Conservation (phyloP, 257 asterid genomes). For the Capsicum chinense region DNA sequence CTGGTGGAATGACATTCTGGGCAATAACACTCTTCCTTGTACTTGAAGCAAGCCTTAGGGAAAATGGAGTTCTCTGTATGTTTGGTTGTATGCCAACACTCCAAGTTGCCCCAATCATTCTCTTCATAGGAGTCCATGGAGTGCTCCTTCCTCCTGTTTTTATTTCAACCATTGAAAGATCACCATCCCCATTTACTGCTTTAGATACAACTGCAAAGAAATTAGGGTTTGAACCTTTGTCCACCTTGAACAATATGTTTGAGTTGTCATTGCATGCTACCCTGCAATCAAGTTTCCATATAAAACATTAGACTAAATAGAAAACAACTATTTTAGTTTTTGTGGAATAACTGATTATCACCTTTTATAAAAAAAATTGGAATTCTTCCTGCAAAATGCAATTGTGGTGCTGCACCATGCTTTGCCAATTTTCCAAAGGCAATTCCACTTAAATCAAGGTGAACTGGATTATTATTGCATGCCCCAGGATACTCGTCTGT, state of each 20-base stretch:
- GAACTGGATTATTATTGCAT: background rate
- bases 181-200: background rate
- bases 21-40: background rate
- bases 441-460: slow-evolving; percentile 12
- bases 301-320: too few species aligned
- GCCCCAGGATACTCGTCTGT: background rate
- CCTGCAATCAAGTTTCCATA: background rate
- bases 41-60: background rate
- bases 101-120: slow-evolving; percentile 22
- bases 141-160: background rate
- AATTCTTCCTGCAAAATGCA: background rate
- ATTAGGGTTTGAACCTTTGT: background rate
- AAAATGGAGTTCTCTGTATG: background rate
- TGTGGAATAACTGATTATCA: background rate
- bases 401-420: background rate
- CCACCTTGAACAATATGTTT: background rate
- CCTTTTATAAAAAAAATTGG: background rate
- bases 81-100: background rate
- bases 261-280: background rate
- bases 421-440: slow-evolving; percentile 12
- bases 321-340: too few species aligned
- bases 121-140: background rate
- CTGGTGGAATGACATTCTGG: background rate
- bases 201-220: background rate
- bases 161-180: slow-evolving; percentile 8